Percentiles rank a stretch among this genome's conserved stretches.
These are phyloP conservation scores for Scenedesmus sp. DNA, from an alignment of 163 green algal genomes.

Conservation along the genomic window DNA sequence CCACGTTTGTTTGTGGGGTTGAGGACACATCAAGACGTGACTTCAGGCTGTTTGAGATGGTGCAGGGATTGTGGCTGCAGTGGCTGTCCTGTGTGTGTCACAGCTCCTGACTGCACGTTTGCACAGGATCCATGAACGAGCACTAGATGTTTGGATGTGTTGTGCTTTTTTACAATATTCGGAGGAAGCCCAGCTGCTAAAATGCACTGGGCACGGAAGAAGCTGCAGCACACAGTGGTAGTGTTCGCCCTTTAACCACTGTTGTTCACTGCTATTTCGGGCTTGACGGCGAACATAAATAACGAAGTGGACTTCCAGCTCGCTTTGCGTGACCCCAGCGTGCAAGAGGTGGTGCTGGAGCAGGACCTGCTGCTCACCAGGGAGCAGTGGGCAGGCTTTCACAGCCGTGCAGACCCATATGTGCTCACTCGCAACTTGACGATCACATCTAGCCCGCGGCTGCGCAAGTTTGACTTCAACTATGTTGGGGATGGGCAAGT, in stretches of 20 bases:
- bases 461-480: slow-evolving; percentile 12
- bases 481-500: slow-evolving; percentile 4
- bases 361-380: slow-evolving; percentile 20
- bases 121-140: background rate
- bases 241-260: background rate
- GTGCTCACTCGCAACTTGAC: background rate
- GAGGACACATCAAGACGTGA: too few species aligned
- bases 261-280: background rate
- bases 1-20: too few species aligned
- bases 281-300: background rate
- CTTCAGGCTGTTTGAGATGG: background rate
- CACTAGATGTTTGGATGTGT: background rate
- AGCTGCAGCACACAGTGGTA: background rate
- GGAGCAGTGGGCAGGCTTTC: background rate
- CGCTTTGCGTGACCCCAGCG: slow-evolving; percentile 12
- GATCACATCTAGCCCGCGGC: background rate
- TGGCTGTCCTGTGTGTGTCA: background rate
- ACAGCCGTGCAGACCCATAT: background rate
- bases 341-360: background rate
- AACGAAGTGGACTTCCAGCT: background rate
- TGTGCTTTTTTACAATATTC: background rate
- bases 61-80: background rate
- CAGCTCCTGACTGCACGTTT: background rate
- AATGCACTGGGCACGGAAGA: background rate
- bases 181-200: background rate